Base-by-base conservation (phyloP, 495 filamentous ascomycete genomes). In the Bacidia rubella region DNA sequence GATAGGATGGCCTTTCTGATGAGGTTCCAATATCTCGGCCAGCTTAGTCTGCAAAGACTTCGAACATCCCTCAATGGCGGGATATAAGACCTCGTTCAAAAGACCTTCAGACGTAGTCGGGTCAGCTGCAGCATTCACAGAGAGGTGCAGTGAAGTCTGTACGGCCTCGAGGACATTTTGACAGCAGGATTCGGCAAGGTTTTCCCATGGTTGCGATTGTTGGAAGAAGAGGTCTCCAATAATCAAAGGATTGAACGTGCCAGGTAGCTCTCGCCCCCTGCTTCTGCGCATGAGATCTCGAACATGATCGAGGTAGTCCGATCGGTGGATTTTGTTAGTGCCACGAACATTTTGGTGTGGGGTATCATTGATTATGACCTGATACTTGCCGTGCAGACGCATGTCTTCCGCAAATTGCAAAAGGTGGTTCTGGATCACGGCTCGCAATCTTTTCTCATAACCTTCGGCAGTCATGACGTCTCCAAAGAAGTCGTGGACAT, bases 371-470 rank as follows among this genome's bases (percentile, higher is more conserved):
- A 58, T 47, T 4, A 49, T 47, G 21, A 64, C 54, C 1, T 57
- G 44, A 26, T 11, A 32, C 15, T 81, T 77, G 1, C 80, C 81
- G 19, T 51, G 54, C 1, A 15, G 51, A 0, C 55, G 43, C 40
- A 86, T 74, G 0, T 70, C 59, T 11, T 73, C 63, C 0, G 76
- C 72, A 48, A 87, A 87, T 0, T 68, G 62, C n/a, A 63, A 61
- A 52, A 78, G 79, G 19, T 77, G 57, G 27, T 78, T 72, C 35
- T 82, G 77, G 20, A 84, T 64, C 0, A 76, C 62, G 0, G 83
- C 80, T 10, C 84, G 74, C 7, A 87, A 64, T 10, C 78, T 75
- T 52, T 77, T 74, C 15, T 60, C 21, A 23, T 64, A 55, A 11
- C 68, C 73, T 21, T 51, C 29, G 29, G 26, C 39, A 0, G 66